Base-by-base conservation (phyloP, 176 grass and related monocot genomes). In the Cocos nucifera region DNA sequence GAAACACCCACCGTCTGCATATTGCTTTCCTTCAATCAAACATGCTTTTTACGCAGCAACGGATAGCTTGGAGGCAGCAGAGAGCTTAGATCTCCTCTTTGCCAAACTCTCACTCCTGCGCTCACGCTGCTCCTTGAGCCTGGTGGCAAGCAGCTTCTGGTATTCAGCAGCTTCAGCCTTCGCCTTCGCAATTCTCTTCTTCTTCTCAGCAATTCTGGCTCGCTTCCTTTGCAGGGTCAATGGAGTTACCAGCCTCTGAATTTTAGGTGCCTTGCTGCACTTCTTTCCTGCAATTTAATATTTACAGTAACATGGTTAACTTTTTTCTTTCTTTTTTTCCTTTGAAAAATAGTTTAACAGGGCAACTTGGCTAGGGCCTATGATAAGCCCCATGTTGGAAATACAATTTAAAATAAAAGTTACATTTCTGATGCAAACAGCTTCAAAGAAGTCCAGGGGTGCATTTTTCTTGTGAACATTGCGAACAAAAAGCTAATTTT, bases 221-320 rank as follows among this genome's bases (percentile, higher is more conserved):
- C 58, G 58, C 28, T 61, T 61, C 58, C 58, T 61, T 29, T 61
- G 58, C 58, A 61, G 28, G 3, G 58, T 61, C 8, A 61, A 27
- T 2, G 58, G 58, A 61, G 58, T 61, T 9, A 61, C 58, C 26
- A 61, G 58, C n/a, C 58, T 61, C 58, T 61, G 58, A n/a, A 61
- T 61, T n/a, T 61, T 61, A 61, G 58, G 58, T 61, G 58, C 58
- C 58, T 61, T 61, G 26, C 58, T 61, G 28, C 58, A 35, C 17
- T 61, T 61, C 58, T 61, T 61, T 61, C 58, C 58, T 61, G 17
- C 58, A 61, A 61, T 30, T 61, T 8, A 39, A 30, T 32, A 60
- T 17, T 2, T 44, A 44, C 35, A 44, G 6, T 9, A 44, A 44
- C 2, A 2, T 14, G 35, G 35, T 44, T 10, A 44, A 12, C 35